A percentile compares a stretch with the other conserved stretches of the same genome.
phyloP scores from a whole-genome alignment of 768 basidiomycete species.

The Leucocoprinus leucothites region DNA sequence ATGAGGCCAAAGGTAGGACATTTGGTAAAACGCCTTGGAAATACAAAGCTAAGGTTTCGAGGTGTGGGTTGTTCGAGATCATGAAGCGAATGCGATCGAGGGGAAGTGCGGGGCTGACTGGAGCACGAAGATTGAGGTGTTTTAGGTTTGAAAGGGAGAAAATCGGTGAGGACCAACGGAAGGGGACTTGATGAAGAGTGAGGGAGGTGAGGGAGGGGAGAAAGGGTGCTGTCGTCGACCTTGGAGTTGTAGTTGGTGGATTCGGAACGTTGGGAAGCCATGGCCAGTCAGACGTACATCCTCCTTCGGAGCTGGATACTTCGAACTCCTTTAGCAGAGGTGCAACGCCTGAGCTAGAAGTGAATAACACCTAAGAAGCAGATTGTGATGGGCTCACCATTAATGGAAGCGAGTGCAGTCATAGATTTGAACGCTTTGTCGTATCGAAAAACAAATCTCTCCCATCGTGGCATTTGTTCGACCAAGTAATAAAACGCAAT shows the following conservation, averaged over 20 bases:
- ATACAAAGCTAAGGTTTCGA: slow-evolving; percentile 57
- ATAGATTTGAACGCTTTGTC: slow-evolving; percentile 76
- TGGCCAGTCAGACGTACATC: slow-evolving; percentile 63
- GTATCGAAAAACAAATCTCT: slow-evolving; percentile 77
- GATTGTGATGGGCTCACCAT: slow-evolving; percentile 41
- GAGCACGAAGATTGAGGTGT: slow-evolving; percentile 60
- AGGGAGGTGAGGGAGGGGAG: slow-evolving; percentile 53
- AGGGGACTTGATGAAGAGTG: slow-evolving; percentile 69
- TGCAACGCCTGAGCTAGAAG: slow-evolving; percentile 50
- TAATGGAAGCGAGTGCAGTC: slow-evolving; percentile 68
- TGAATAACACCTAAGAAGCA: not conserved
- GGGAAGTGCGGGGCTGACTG: slow-evolving; percentile 59
- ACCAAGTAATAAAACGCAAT: slow-evolving; percentile 78
- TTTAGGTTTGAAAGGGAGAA: slow-evolving; percentile 54
- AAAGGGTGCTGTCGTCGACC: not conserved
- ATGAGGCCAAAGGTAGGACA: slow-evolving; percentile 57
- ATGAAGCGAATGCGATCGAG: slow-evolving; percentile 71
- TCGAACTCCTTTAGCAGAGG: slow-evolving; percentile 76
- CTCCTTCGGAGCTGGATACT: slow-evolving; percentile 67
- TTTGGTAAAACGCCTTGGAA: slow-evolving; percentile 59
- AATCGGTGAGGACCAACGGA: slow-evolving; percentile 77
- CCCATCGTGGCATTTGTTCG: slow-evolving; percentile 80
- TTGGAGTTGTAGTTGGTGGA: slow-evolving; percentile 25
- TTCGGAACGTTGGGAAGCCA: slow-evolving; percentile 56
- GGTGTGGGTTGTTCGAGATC: slow-evolving; percentile 51